Percentiles rank a stretch among this genome's conserved stretches.
These are phyloP conservation scores for Sanguinoderma infundibulare DNA, from an alignment of 1,284 basidiomycete species.

Conservation along the genomic window DNA sequence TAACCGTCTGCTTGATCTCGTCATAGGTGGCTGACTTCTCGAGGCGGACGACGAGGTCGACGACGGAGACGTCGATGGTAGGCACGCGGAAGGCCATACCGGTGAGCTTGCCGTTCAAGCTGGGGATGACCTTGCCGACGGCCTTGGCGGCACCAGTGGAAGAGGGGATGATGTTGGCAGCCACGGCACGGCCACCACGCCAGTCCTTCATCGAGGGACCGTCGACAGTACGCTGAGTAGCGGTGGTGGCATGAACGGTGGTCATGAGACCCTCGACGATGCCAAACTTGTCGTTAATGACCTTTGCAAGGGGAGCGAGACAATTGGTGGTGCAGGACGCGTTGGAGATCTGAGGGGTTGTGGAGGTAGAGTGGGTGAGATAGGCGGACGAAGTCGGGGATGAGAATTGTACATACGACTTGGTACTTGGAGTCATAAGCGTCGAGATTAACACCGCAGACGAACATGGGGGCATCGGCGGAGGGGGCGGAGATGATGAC, in stretches of 20 bases:
- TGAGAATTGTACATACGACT: constrained; percentile 60
- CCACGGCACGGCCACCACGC: constrained; percentile 96
- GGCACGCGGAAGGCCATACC: constrained; percentile 99
- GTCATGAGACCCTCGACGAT: constrained; percentile 98
- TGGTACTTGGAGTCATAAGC: constrained; percentile 90
- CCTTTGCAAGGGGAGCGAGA: constrained; percentile 97
- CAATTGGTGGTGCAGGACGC: constrained; percentile 99
- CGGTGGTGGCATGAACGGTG: constrained; percentile 96
- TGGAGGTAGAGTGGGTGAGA: constrained; percentile 12
- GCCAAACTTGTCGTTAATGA: constrained; percentile 95
- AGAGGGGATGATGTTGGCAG: constrained; percentile 99
- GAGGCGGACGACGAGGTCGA: constrained; percentile 95
- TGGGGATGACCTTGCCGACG: constrained; percentile 98
- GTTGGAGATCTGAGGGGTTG: constrained; percentile 81
- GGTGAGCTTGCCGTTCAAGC: constrained; percentile 96
- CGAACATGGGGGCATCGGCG: constrained; percentile 98
- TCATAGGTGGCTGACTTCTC: constrained; percentile 90
- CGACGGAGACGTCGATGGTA: constrained; percentile 96
- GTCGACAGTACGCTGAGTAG: constrained; percentile 99
- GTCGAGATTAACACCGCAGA: constrained; percentile 96
- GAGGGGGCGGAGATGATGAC: constrained; percentile 99
- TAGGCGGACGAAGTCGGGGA: background rate
- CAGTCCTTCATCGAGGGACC: constrained; percentile 95
- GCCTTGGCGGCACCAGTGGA: constrained; percentile 99
- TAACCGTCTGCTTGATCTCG: constrained; percentile 89